Base-by-base conservation (phyloP, 1,284 basidiomycete species). In the Ustilago curta region DNA sequence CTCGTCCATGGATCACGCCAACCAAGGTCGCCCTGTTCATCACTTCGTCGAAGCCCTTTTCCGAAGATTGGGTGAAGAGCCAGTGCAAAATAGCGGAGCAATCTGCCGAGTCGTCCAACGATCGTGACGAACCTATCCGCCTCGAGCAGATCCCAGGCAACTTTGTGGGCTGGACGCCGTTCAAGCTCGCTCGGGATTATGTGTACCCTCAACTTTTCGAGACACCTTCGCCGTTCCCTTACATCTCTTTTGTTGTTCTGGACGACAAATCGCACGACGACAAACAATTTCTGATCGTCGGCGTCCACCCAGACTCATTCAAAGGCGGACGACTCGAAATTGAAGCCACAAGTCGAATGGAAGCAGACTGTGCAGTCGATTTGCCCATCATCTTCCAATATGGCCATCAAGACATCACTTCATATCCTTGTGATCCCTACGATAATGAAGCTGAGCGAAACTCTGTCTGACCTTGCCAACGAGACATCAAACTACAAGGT, bases 201-300 rank as follows among this genome's bases (percentile, higher is more conserved):
- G 58, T 59, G 5, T 27, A 35, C 19, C 57, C 48, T 1, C 23
- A 27, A 4, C 35, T 54, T 19, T 53, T 52, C 35, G 42, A 45
- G 25, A 31, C 44, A 23, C n/a, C 18, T 8, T 32, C 50, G 25
- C 14, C 29, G 21, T 52, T 45, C 16, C 32, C 58, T 3, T 52
- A 11, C 32, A 40, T 59, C n/a, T 52, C 57, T 6, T 59, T 59
- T 27, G 58, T 44, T 8, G 48, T 52, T 2, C 39, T 51, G 3
- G 58, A 45, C 21, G 50, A 59, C 42, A 23, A 47, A 14, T 45
- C 48, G 21, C 58, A 59, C 42, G 49, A 59, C 11, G 58, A 59
- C 21, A 18, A 18, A 4, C 18, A 45, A 25, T 3, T 59, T 4
- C 5, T 59, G 29, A 51, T 59, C 12, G 48, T 51, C 23, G 49